These are phyloP conservation scores for Chaetomiaceae sp. DNA, from an alignment of 2,329 filamentous ascomycete species.

Conservation along the genomic window DNA sequence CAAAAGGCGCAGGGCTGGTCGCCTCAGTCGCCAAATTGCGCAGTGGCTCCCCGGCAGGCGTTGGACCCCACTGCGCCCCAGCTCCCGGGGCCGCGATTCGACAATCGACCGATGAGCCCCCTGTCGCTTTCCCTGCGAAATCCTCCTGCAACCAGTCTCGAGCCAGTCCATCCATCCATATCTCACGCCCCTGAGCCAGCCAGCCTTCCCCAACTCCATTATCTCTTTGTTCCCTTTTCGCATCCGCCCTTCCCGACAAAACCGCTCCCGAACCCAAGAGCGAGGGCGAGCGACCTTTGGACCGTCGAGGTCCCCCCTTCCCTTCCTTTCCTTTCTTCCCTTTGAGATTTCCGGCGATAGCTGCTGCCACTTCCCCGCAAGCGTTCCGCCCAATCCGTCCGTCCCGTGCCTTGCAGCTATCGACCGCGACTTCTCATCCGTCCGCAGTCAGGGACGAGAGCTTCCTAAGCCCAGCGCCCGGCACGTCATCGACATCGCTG, in stretches of 20 bases:
- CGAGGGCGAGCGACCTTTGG: conserved; percentile 8
- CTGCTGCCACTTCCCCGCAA: conserved; percentile 1
- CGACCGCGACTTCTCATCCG: conserved; percentile 12
- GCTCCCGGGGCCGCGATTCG: conserved; percentile 12
- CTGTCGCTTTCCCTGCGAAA: conserved; percentile 5
- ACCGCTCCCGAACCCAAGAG: conserved; percentile 1
- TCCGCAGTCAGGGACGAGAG: not conserved
- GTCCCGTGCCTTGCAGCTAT: conserved; percentile 6
- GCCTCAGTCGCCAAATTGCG: conserved; percentile 14
- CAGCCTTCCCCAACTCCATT: not conserved
- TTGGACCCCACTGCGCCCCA: not conserved
- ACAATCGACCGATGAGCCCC: not conserved
- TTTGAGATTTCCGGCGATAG: conserved; percentile 4
- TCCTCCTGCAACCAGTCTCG: too few relatives aligned
- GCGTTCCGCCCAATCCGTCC: conserved; percentile 1
- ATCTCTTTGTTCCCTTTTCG: not conserved
- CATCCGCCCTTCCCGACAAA: not conserved
- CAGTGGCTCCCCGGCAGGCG: not conserved
- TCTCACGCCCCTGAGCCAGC: not conserved
- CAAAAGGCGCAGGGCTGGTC: conserved; percentile 8
- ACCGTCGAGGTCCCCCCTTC: conserved; percentile 1
- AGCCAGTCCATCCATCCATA: not conserved
- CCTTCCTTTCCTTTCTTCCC: not conserved
- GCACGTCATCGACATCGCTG: not conserved
- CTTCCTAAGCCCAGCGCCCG: not conserved